These are phyloP conservation scores for Rosa hybrid DNA, from an alignment of 331 rosid species.

Conservation along the genomic window DNA sequence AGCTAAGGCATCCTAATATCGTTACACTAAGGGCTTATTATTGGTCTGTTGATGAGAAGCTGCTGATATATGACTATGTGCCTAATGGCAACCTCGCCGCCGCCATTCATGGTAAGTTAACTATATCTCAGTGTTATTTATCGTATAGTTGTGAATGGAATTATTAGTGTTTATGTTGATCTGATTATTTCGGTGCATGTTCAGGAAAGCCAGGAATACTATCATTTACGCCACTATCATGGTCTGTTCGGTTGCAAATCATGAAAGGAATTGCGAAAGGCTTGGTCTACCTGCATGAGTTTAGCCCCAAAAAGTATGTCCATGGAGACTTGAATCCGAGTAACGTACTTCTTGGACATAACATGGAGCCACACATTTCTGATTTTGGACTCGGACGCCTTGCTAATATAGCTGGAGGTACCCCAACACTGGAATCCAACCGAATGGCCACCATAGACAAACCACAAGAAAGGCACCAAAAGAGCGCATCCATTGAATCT, in stretches of 20 bases:
- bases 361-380: constrained; percentile 78
- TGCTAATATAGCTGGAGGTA: constrained; percentile 85
- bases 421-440: constrained; percentile 82
- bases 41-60: constrained; percentile 99
- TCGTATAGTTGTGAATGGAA: not conserved
- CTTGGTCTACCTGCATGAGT: constrained; percentile 81
- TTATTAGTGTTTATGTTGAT: constrained; percentile 24
- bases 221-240: constrained; percentile 57
- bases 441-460: constrained; percentile 58
- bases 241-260: constrained; percentile 72
- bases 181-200: constrained; percentile 32
- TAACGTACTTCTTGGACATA: constrained; percentile 77
- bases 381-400: constrained; percentile 96
- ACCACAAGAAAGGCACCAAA: constrained; percentile 59
- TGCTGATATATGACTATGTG: constrained; percentile 85
- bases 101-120: constrained; percentile 76
- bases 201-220: constrained; percentile 73
- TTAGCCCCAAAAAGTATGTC: constrained; percentile 93
- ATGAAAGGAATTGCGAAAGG: constrained; percentile 89
- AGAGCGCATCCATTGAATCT: constrained; percentile 55
- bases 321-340: constrained; percentile 89
- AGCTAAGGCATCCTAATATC: constrained; percentile 84
- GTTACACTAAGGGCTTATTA: constrained; percentile 86
- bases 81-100: constrained; percentile 86
- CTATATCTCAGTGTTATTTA: not conserved